A percentile compares a stretch with the other conserved stretches of the same genome.
Evolutionary conservation across 148 eudicot species (phyloP).

Genomic region (Spergularia marina): DNA sequence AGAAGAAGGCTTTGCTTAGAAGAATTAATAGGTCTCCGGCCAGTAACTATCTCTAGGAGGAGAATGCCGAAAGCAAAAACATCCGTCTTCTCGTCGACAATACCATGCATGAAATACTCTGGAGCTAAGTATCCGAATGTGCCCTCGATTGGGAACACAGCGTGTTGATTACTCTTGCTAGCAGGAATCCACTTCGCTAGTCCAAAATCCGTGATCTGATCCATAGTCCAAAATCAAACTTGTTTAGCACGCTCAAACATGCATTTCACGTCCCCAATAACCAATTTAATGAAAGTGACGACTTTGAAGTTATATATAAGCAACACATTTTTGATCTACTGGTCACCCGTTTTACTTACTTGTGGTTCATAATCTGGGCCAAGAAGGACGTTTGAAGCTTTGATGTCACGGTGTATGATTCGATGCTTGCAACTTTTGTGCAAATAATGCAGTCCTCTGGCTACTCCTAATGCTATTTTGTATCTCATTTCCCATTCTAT

Average conservation of each 20-base stretch:
- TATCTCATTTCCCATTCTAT: constrained; percentile 65
- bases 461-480: constrained; percentile 55
- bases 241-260: too few species aligned
- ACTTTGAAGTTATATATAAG: too few species aligned
- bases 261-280: too few species aligned
- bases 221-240: too few species aligned
- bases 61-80: constrained; percentile 89
- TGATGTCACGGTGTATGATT: constrained; percentile 82
- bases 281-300: too few species aligned
- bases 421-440: constrained; percentile 75
- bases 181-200: constrained; percentile 39
- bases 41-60: constrained; percentile 73
- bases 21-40: constrained; percentile 71
- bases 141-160: constrained; percentile 53
- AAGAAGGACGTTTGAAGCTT: constrained; percentile 80
- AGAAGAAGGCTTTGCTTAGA: constrained; percentile 64
- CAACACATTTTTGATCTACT: too few species aligned
- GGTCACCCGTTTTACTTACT: constrained; percentile 11
- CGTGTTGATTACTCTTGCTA: constrained; percentile 19
- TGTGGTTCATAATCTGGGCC: constrained; percentile 48
- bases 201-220: constrained; percentile 37
- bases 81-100: constrained; percentile 86
- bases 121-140: constrained; percentile 97
- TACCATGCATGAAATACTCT: constrained; percentile 96
- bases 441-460: constrained; percentile 62